Conservation (phyloP, 2,329 filamentous ascomycete genomes). For the Colletotrichum sp. region DNA sequence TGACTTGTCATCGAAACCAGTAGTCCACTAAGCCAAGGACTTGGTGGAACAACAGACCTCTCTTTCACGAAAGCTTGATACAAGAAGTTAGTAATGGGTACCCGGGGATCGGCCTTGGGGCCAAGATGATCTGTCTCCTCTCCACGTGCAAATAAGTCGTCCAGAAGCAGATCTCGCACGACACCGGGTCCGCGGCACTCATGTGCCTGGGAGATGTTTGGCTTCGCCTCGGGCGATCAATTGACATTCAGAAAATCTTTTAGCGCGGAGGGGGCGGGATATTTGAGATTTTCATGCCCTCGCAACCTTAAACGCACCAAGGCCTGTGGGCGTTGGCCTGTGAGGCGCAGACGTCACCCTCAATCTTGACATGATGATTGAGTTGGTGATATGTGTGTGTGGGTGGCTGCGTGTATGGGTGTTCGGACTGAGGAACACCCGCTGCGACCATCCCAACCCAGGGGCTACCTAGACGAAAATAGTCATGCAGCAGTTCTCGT, state of each 20-base stretch:
- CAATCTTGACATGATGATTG: neutral
- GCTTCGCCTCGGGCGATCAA: neutral
- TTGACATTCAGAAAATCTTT: neutral
- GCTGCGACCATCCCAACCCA: slow-evolving; percentile 4
- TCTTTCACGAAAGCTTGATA: neutral
- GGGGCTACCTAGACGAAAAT: neutral
- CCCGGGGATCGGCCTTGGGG: neutral
- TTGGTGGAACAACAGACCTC: neutral
- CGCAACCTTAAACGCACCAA: neutral
- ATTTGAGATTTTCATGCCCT: neutral
- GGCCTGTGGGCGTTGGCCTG: neutral
- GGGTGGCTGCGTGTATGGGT: neutral
- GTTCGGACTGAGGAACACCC: neutral
- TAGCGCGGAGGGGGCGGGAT: neutral
- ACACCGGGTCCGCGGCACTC: neutral
- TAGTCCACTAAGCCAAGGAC: neutral
- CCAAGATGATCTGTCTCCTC: neutral
- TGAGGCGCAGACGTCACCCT: neutral
- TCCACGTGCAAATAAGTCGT: neutral
- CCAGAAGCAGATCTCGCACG: neutral
- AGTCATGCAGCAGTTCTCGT: neutral
- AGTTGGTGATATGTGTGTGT: neutral
- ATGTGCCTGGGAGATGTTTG: neutral
- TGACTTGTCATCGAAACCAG: neutral
- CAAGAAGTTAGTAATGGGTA: neutral